Percentiles rank a stretch among this genome's conserved stretches.
These are phyloP conservation scores for Allantophomopsis lycopodina DNA, from an alignment of 2,329 filamentous ascomycete genomes.

Conservation along the genomic window DNA sequence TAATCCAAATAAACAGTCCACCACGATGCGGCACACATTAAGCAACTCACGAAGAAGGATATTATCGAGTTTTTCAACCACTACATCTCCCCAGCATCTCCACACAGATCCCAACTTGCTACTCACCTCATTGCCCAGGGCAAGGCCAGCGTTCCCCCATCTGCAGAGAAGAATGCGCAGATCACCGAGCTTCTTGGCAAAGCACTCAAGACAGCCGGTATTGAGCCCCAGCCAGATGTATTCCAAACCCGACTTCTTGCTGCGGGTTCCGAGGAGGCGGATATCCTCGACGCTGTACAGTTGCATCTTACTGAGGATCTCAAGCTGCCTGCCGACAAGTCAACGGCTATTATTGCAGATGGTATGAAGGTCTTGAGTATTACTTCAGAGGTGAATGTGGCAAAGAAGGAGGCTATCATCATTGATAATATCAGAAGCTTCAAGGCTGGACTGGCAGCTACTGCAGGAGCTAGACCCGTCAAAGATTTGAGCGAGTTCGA, in stretches of 20 bases:
- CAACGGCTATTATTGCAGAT: no score
- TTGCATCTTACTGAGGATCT: no score
- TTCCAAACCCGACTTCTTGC: no score
- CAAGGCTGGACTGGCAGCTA: slow-evolving; percentile 64
- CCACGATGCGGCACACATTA: slow-evolving; percentile 63
- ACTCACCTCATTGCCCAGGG: slow-evolving; percentile 69
- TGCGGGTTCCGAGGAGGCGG: no score
- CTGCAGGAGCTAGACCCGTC: slow-evolving; percentile 57
- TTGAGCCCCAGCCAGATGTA: no score
- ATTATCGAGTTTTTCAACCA: slow-evolving; percentile 67
- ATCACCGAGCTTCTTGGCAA: slow-evolving; percentile 14
- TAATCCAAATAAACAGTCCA: slow-evolving; percentile 9
- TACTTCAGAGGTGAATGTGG: slow-evolving; percentile 12
- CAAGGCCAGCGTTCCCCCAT: slow-evolving; percentile 15
- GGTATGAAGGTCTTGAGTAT: no score
- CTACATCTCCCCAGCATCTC: slow-evolving; percentile 63
- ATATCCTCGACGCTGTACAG: no score
- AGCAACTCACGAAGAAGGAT: slow-evolving; percentile 62
- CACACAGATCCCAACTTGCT: slow-evolving; percentile 64
- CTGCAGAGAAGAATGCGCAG: slow-evolving; percentile 22
- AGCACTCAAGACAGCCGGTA: no score
- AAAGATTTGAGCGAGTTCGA: slow-evolving; percentile 74
- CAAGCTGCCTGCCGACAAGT: no score
- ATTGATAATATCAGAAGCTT: slow-evolving; percentile 71
- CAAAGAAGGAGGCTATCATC: slow-evolving; percentile 30